Percentiles rank a stretch among this genome's conserved stretches.
phyloP scores from a whole-genome alignment of 208 protist genomes.

The Trichomonas vaginalis region DNA sequence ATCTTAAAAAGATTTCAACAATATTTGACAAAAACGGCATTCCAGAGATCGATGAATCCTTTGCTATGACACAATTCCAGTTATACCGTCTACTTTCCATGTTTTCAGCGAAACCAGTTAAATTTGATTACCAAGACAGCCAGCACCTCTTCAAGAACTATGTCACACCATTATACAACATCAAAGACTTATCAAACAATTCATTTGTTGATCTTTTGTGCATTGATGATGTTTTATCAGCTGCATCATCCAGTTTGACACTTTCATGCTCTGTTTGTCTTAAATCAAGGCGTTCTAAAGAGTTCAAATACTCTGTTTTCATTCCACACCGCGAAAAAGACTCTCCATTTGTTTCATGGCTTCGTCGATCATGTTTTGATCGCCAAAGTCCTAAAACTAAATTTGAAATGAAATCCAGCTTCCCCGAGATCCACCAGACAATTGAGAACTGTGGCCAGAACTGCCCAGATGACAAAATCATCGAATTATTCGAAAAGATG shows the following conservation, averaged over 20 bases:
- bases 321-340: background rate
- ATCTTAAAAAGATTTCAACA: background rate
- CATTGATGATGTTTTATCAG: background rate
- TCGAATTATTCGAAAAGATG: background rate
- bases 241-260: background rate
- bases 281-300: background rate
- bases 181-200: background rate
- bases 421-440: background rate
- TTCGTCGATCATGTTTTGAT: background rate
- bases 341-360: background rate
- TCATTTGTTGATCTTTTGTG: background rate
- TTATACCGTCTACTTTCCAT: background rate
- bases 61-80: background rate
- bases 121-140: background rate
- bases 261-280: background rate
- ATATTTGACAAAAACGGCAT: background rate
- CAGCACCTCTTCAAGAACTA: background rate
- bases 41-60: background rate
- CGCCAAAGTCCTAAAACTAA: background rate
- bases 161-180: background rate
- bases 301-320: background rate
- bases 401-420: background rate
- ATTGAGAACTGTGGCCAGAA: background rate
- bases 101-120: background rate
- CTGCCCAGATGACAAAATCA: background rate